A percentile compares a stretch with the other conserved stretches of the same genome.
Evolutionary conservation across 139 green algal species (phyloP).

Genomic region (Gonium pectorale): DNA sequence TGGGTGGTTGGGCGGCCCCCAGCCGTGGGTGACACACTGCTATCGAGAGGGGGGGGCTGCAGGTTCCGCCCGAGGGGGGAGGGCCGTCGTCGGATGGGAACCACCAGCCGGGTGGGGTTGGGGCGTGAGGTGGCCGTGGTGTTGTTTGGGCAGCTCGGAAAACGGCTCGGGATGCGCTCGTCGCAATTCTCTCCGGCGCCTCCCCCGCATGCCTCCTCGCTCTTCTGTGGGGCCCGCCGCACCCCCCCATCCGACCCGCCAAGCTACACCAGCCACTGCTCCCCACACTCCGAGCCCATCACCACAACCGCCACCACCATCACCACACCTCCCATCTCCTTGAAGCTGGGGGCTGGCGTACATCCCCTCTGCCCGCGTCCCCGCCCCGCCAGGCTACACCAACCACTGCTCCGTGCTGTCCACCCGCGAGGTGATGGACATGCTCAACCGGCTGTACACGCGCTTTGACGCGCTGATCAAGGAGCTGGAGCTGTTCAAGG

Average conservation of each 20-base stretch:
- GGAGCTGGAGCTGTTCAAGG: constrained; percentile 36
- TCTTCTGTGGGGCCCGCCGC: no score
- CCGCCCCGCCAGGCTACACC: not conserved
- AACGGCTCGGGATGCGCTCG: no score
- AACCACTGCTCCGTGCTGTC: not conserved
- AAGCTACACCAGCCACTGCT: no score
- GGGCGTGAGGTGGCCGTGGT: not conserved
- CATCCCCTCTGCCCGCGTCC: not conserved
- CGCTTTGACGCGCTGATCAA: constrained; percentile 17
- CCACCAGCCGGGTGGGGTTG: not conserved
- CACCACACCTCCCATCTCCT: not conserved
- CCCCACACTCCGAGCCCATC: not conserved
- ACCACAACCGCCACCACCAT: not conserved
- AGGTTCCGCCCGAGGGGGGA: not conserved
- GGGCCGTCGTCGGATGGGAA: not conserved
- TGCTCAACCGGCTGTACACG: constrained; percentile 17
- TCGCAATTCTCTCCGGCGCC: no score
- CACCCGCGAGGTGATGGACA: constrained; percentile 31
- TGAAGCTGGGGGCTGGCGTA: not conserved
- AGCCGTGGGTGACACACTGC: not conserved
- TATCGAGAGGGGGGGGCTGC: not conserved
- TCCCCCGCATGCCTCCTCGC: no score
- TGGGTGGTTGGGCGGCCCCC: not conserved
- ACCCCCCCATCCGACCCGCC: no score
- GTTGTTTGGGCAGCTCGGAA: not conserved